These are phyloP conservation scores for Clathrus columnatus DNA, from an alignment of 768 basidiomycete species.

Conservation along the genomic window DNA sequence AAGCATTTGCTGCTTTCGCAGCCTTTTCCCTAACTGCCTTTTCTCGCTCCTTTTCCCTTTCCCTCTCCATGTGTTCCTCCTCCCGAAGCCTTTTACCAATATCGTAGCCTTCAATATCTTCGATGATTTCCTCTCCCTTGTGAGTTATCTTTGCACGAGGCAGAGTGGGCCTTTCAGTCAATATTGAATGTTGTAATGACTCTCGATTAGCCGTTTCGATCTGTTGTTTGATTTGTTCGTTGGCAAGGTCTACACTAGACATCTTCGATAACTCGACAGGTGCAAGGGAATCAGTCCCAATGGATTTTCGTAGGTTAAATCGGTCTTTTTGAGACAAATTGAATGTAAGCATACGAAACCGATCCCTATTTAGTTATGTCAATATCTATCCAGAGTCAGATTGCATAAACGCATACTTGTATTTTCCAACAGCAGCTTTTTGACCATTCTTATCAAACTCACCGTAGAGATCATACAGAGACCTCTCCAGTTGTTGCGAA, in stretches of 20 bases:
- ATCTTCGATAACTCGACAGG: slow-evolving; percentile 71
- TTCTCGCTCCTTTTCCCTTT: slow-evolving; percentile 50
- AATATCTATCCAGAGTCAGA: slow-evolving; percentile 3
- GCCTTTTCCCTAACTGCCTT: slow-evolving; percentile 39
- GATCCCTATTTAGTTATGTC: slow-evolving; percentile 46
- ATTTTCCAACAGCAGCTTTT: slow-evolving; percentile 59
- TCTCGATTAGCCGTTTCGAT: slow-evolving; percentile 78
- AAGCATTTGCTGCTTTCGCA: slow-evolving; percentile 15
- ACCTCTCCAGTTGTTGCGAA: slow-evolving; percentile 64
- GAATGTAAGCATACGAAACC: slow-evolving; percentile 84
- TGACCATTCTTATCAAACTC: slow-evolving; percentile 69
- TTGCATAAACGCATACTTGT: slow-evolving; percentile 51
- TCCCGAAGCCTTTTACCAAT: slow-evolving; percentile 35
- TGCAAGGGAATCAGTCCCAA: slow-evolving; percentile 56
- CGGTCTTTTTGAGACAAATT: slow-evolving; percentile 81
- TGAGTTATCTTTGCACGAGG: slow-evolving; percentile 82
- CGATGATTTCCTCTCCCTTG: slow-evolving; percentile 88
- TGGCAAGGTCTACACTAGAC: slow-evolving; percentile 83
- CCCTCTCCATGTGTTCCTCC: slow-evolving; percentile 24
- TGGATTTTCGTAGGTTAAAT: slow-evolving; percentile 67
- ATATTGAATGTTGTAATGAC: slow-evolving; percentile 76
- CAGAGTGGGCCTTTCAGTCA: slow-evolving; percentile 51
- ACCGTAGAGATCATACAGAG: slow-evolving; percentile 64
- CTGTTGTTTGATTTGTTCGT: slow-evolving; percentile 76
- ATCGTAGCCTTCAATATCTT: slow-evolving; percentile 43